Evolutionary conservation across 768 basidiomycete genomes (phyloP).

Genomic region (Leccinum aurantiacum): DNA sequence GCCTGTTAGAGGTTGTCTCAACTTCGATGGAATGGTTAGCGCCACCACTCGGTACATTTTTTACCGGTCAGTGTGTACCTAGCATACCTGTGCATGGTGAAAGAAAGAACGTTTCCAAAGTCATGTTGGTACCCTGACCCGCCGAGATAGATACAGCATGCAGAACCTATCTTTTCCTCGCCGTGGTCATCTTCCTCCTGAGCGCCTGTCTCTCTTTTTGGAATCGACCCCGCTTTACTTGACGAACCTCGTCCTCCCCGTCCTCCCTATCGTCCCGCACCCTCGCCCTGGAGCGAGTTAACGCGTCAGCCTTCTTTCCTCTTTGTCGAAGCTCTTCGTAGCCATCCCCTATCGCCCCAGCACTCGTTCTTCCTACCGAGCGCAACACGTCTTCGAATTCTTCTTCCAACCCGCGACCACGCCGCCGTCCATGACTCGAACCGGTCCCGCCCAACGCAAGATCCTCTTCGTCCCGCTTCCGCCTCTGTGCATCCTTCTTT

Average conservation of each 20-base stretch:
- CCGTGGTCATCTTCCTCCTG: slow-evolving; percentile 27
- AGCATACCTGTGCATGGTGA: not conserved
- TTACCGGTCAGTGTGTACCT: not conserved
- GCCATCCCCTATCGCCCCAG: slow-evolving; percentile 57
- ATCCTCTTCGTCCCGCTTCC: slow-evolving; percentile 81
- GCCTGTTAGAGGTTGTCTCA: no score
- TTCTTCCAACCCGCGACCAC: slow-evolving; percentile 74
- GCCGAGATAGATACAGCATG: not conserved
- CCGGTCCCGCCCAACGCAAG: slow-evolving; percentile 79
- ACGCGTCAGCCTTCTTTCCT: slow-evolving; percentile 59
- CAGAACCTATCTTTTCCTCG: slow-evolving; percentile 17
- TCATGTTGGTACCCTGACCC: not conserved
- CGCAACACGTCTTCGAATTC: slow-evolving; percentile 82
- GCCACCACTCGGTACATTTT: not conserved
- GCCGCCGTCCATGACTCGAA: slow-evolving; percentile 51
- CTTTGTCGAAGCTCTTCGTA: slow-evolving; percentile 77
- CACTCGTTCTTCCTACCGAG: slow-evolving; percentile 49
- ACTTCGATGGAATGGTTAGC: not conserved
- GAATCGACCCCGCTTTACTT: slow-evolving; percentile 41
- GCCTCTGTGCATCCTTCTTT: slow-evolving; percentile 76
- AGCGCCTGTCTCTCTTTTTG: slow-evolving; percentile 43
- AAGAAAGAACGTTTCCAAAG: not conserved
- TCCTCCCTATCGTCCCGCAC: slow-evolving; percentile 28
- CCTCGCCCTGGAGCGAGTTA: slow-evolving; percentile 56
- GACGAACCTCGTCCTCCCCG: slow-evolving; percentile 30